A percentile compares a stretch with the other conserved stretches of the same genome.
phyloP scores from a whole-genome alignment of 1,139 yeast genomes.

The Yamadazyma mexicana region DNA sequence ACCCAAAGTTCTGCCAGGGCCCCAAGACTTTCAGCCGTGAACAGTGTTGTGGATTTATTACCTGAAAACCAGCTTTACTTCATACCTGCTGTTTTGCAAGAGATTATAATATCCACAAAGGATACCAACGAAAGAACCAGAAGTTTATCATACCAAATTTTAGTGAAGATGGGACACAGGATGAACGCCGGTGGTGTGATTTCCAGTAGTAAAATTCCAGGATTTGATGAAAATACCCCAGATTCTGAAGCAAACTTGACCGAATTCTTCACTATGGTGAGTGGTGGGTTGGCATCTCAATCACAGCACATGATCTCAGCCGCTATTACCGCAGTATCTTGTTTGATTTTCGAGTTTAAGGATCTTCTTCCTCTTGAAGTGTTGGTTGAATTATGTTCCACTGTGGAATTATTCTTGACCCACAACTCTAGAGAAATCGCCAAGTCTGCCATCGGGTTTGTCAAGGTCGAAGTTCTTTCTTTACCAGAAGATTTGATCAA shows the following conservation, averaged over 20 bases:
- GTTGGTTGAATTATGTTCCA: slow-evolving; percentile 75
- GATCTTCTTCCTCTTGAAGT: slow-evolving; percentile 55
- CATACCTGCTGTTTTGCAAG: slow-evolving; percentile 81
- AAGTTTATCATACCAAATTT: slow-evolving; percentile 71
- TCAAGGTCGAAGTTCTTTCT: slow-evolving; percentile 83
- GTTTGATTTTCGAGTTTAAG: slow-evolving; percentile 85
- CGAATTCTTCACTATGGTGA: slow-evolving; percentile 88
- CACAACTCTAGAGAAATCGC: slow-evolving; percentile 92
- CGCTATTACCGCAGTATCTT: slow-evolving; percentile 85
- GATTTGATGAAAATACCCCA: slow-evolving; percentile 62
- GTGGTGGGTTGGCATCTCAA: slow-evolving; percentile 95
- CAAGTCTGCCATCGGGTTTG: slow-evolving; percentile 90
- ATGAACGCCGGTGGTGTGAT: slow-evolving; percentile 75
- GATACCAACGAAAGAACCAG: slow-evolving; percentile 92
- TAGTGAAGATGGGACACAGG: slow-evolving; percentile 78
- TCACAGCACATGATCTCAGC: slow-evolving; percentile 96
- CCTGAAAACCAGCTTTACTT: slow-evolving; percentile 68
- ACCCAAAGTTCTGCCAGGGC: slow-evolving; percentile 79
- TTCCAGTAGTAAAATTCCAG: slow-evolving; percentile 65
- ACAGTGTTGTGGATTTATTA: slow-evolving; percentile 56
- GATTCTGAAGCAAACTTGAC: slow-evolving; percentile 67
- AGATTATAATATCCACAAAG: slow-evolving; percentile 88
- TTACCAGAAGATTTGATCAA: slow-evolving; percentile 79
- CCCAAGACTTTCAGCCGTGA: slow-evolving; percentile 71
- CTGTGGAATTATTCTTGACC: slow-evolving; percentile 86